phyloP scores from a whole-genome alignment of 73 alveolate species.

The Paramecium tetraurelia region DNA sequence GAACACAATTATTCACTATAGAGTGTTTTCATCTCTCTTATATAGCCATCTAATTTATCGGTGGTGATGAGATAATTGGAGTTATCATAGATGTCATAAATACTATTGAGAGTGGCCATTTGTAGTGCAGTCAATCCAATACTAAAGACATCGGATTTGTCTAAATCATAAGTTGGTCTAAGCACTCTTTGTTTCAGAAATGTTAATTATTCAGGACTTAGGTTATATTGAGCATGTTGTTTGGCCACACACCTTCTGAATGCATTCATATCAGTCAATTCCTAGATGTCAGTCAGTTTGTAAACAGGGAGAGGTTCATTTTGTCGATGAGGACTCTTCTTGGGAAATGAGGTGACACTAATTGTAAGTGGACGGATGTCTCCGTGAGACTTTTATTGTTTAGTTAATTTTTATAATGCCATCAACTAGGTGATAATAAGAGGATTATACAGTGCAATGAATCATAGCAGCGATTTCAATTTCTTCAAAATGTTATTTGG shows the following conservation, averaged over 20 bases:
- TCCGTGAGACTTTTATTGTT: neutral
- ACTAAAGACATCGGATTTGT: conserved; percentile 16
- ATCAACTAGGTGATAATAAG: neutral
- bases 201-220: conserved; percentile 7
- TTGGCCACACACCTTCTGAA: conserved; percentile 21
- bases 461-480: conserved; percentile 24
- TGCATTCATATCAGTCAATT: conserved; percentile 8
- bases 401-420: neutral
- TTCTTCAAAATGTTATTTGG: conserved; percentile 19
- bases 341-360: neutral
- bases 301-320: conserved; percentile 1
- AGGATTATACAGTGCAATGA: neutral
- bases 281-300: neutral
- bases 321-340: neutral
- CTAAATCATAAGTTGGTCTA: neutral
- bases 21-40: neutral
- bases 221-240: neutral
- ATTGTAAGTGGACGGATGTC: conserved; percentile 20
- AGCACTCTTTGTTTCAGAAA: neutral
- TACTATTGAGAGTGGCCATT: neutral
- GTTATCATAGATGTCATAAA: neutral
- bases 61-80: neutral
- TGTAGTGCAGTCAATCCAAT: conserved; percentile 32
- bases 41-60: neutral
- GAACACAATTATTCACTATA: conserved; percentile 21